A percentile compares a stretch with the other conserved stretches of the same genome.
Evolutionary conservation across 345 rosid genomes (phyloP).

Genomic region (Salix arbutifolia): DNA sequence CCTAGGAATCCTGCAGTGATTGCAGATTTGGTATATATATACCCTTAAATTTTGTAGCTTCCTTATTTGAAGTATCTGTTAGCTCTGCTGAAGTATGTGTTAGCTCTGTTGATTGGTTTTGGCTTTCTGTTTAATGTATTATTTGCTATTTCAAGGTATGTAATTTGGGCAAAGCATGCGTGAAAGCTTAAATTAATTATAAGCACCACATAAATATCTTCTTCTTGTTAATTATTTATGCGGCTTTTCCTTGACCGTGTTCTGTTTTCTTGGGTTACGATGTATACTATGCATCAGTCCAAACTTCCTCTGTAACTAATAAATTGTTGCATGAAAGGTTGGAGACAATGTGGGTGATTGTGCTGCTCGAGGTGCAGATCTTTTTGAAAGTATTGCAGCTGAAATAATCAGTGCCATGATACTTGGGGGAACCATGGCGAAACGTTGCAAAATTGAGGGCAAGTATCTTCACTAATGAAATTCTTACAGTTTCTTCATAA

Average conservation of each 20-base stretch:
- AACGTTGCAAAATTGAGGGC: constrained; percentile 90
- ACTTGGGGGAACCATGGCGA: constrained; percentile 98
- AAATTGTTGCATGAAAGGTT: constrained; percentile 44
- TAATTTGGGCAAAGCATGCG: background rate
- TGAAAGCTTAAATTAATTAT: background rate
- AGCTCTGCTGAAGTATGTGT: background rate
- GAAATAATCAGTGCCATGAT: constrained; percentile 99
- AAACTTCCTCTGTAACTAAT: background rate
- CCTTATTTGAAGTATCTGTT: background rate
- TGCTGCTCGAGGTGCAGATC: constrained; percentile 99
- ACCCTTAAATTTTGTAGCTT: background rate
- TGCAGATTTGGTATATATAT: constrained; percentile 86
- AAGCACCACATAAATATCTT: background rate
- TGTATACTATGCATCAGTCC: background rate
- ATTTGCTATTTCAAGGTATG: background rate
- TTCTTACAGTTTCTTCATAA: background rate
- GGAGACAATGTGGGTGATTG: constrained; percentile 99
- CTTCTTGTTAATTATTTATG: background rate
- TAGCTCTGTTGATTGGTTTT: background rate
- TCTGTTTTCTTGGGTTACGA: background rate
- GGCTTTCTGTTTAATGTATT: background rate
- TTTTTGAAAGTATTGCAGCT: constrained; percentile 98
- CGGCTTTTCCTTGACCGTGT: background rate
- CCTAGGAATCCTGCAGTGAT: constrained; percentile 99
- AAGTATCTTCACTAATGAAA: constrained; percentile 12